Base-by-base conservation (phyloP, 1,139 yeast genomes). In the Geotrichum europaeum region DNA sequence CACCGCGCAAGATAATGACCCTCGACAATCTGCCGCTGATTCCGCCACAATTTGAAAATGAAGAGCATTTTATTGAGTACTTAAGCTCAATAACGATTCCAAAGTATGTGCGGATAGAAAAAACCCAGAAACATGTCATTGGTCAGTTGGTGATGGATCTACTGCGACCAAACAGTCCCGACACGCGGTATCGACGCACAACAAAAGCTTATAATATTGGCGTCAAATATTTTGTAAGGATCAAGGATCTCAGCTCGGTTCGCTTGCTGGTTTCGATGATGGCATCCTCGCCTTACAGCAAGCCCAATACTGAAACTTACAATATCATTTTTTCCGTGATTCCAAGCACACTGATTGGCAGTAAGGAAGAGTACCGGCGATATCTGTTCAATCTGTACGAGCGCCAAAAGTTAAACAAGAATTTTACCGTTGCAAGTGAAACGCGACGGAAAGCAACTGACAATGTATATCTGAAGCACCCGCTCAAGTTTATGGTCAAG, bases 221-320 rank as follows among this genome's bases (percentile, higher is more conserved):
- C 53, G 75, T 83, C 2, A 76, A 72, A 60, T 79, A 75, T 64
- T 78, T 74, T 61, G 67, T 75, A 20, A 65, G 73, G 28, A 74
- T 72, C 52, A 69, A 71, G 60, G 77, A 78, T 63, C 72, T 79
- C 49, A 77, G 80, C 30, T 68, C 78, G 0, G 79, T 81, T 53
- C 70, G 79, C 53, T 79, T 75, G 60, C 66, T 79, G 15, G 67
- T 79, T 25, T 72, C 73, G 4, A 77, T 78, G 57, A 77, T 81
- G 72, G 68, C 73, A 25, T 56, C 71, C 2, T 76, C 76, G 56
- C 25, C 40, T 32, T 73, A 73, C 1, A 63, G 73, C 12, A 55
- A 62, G 2, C 79, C 79, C 3, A 75, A 78, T 58, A 72, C 80
- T 2, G 75, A 73, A 25, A 81, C 84, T 0, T 81, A 75, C 66